Base-by-base conservation (phyloP, 1,139 yeast species). In the Sugiyamaella xylanicola region DNA sequence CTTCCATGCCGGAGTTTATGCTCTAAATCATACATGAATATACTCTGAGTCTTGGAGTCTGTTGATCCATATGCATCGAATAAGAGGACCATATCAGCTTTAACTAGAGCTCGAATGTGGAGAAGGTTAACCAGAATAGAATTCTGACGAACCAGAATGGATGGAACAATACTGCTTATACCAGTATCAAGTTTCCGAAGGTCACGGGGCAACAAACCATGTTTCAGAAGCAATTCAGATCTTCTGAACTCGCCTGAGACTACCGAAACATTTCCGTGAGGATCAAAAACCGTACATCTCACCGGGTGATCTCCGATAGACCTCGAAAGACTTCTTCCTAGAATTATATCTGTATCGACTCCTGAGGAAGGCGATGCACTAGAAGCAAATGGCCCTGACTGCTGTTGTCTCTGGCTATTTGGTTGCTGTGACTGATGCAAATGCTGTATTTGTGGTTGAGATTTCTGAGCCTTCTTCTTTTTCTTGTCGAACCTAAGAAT, bases 181-280 rank as follows among this genome's bases (percentile, higher is more conserved):
- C 96, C 89, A 5, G 95, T 86, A 72, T 93, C 99, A 55, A 95
- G 86, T 65, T 89, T 90, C 3, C 97, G 74, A 53, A 90, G 74
- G 69, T 90, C 97, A 62, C 97, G 78, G 0, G 97, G 96, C 49
- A 85, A 79, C 41, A 90, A 72, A 35, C 87, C 87, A 66, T 89
- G 90, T 59, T 87, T 85, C 57, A 83, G 79, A 15, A 95, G 75
- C 56, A 95, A 82, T 59, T 84, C 82, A 74, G 87, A 82, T 67
- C 90, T 86, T 56, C 89, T 91, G 65, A 83, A 86, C 64, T 85
- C 88, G 52, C 89, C 84, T 0, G 95, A 84, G 1, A 88, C 89
- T 4, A 86, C 87, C 1, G 82, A 76, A 47, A 88, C 87, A 56
- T 82, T 79, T 0, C 99, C 99, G 15, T 78, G 73, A 7, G 72